Evolutionary conservation across 345 rosid species (phyloP).

Genomic region (Clausena lansium): DNA sequence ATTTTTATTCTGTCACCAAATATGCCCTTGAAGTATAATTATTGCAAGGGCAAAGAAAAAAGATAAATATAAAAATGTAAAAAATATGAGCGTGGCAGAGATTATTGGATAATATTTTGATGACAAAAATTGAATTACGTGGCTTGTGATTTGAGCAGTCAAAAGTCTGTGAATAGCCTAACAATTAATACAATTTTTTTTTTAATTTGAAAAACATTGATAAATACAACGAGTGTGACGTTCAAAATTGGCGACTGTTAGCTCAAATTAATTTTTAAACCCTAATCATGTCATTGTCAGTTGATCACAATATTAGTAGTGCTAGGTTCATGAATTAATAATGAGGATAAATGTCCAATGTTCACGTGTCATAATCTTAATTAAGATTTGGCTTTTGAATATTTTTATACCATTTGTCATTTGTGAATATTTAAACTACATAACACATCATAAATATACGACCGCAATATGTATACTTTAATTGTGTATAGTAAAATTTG

Average conservation of each 20-base stretch:
- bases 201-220: background rate
- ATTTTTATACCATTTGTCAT: too few species aligned
- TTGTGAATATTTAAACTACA: background rate
- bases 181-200: background rate
- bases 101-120: background rate
- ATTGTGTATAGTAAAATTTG: too few species aligned
- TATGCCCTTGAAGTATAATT: too few species aligned
- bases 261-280: background rate
- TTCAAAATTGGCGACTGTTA: conserved; percentile 6
- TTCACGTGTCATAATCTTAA: background rate
- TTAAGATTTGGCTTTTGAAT: background rate
- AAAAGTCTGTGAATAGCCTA: background rate
- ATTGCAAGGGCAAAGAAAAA: background rate
- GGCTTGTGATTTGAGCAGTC: background rate
- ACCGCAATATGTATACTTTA: too few species aligned
- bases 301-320: background rate
- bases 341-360: background rate
- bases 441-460: background rate
- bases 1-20: too few species aligned
- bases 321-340: background rate
- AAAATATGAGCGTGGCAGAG: background rate
- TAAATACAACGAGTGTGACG: background rate
- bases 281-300: background rate
- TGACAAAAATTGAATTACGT: background rate
- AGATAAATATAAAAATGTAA: background rate